Percentiles rank a stretch among this genome's conserved stretches.
Evolutionary conservation across 176 grass and related monocot genomes (phyloP).

Genomic region (Bromus sterilis): DNA sequence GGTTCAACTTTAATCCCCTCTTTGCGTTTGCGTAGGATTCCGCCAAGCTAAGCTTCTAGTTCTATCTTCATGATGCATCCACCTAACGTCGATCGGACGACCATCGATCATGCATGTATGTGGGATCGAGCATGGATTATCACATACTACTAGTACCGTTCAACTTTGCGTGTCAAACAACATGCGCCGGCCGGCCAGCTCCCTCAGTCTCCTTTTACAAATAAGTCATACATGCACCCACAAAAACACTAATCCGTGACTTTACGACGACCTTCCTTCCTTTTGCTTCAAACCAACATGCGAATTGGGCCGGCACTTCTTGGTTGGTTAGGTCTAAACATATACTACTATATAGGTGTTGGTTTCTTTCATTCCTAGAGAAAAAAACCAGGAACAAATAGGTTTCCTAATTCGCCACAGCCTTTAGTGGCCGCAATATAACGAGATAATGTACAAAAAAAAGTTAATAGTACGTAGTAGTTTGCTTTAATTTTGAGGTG

Average conservation of each 20-base stretch:
- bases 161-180: neutral
- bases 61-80: neutral
- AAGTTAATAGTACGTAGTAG: neutral
- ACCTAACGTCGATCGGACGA: neutral
- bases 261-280: neutral
- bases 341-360: too few relatives aligned
- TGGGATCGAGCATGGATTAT: neutral
- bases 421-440: neutral
- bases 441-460: neutral
- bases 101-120: neutral
- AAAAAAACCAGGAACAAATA: too few relatives aligned
- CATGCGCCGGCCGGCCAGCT: neutral
- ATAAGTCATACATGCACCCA: conserved; percentile 18
- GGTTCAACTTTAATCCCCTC: neutral
- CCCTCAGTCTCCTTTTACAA: neutral
- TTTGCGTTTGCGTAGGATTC: neutral
- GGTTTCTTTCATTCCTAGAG: too few relatives aligned
- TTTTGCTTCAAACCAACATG: neutral
- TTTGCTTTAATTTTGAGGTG: neutral
- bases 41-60: neutral
- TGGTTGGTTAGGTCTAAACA: conserved; percentile 14
- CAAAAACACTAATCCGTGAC: conserved; percentile 39
- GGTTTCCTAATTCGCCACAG: too few relatives aligned
- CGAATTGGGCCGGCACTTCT: neutral
- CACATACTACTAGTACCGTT: neutral